A percentile compares a stretch with the other conserved stretches of the same genome.
Evolutionary conservation across 192 early-diverging fungal genomes (phyloP).

Genomic region (Paraglomus brasilianum): DNA sequence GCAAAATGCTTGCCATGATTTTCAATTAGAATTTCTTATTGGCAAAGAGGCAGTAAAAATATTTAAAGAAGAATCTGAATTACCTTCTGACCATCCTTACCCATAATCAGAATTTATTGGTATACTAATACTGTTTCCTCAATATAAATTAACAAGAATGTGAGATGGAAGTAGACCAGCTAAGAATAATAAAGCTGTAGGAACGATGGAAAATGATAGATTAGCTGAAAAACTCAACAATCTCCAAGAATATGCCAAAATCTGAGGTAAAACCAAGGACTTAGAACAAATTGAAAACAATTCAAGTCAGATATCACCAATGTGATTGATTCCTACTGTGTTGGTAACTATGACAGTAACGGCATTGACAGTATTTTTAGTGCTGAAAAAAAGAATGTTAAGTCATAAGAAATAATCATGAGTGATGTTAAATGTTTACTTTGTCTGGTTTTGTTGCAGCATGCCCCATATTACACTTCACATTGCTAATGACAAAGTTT

Average conservation of each 20-base stretch:
- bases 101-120: too few species aligned
- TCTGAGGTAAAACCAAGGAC: not conserved
- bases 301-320: too few species aligned
- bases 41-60: not conserved
- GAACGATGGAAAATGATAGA: constrained; percentile 7
- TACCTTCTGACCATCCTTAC: not conserved
- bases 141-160: constrained; percentile 3
- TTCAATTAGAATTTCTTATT: constrained; percentile 7
- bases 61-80: not conserved
- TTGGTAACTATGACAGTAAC: too few species aligned
- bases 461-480: too few species aligned
- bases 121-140: constrained; percentile 1
- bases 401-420: too few species aligned
- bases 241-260: constrained; percentile 1
- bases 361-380: too few species aligned
- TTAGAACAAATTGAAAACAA: too few species aligned
- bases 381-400: too few species aligned
- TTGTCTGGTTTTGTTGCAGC: too few species aligned
- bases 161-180: not conserved
- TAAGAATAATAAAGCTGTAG: not conserved
- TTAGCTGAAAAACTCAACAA: constrained; percentile 13
- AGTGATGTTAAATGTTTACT: too few species aligned
- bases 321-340: too few species aligned
- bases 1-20: constrained; percentile 2
- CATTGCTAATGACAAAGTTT: too few species aligned